phyloP scores from a whole-genome alignment of 305 asterid genomes.

The Fraxinus paxiana region DNA sequence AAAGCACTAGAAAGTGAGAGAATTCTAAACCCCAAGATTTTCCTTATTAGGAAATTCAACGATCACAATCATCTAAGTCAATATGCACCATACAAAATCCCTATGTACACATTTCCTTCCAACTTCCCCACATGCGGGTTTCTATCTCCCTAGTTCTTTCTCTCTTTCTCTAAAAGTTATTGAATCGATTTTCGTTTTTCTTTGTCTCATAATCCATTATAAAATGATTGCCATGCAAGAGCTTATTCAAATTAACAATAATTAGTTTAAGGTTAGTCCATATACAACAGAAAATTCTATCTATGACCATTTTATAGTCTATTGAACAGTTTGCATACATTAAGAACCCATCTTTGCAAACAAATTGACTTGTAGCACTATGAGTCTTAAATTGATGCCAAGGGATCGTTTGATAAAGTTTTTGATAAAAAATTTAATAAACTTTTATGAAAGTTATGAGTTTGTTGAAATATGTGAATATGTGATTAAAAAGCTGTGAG shows the following conservation, averaged over 20 bases:
- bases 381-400: not conserved
- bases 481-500: no score
- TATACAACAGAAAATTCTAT: no score
- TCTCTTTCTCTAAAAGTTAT: no score
- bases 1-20: conserved; percentile 17
- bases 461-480: no score
- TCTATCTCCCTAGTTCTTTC: not conserved
- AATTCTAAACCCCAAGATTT: conserved; percentile 27
- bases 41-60: conserved; percentile 17
- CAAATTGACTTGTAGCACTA: not conserved
- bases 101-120: not conserved
- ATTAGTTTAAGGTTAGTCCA: no score
- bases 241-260: no score
- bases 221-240: no score
- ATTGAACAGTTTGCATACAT: not conserved
- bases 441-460: no score
- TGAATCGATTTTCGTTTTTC: no score
- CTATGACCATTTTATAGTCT: not conserved
- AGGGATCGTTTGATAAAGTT: no score
- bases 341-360: not conserved
- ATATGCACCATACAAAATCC: conserved; percentile 21
- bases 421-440: no score
- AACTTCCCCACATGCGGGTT: not conserved
- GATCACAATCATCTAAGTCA: conserved; percentile 8
- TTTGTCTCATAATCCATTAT: no score